Base-by-base conservation (phyloP, 257 asterid genomes). In the Leptodermis oblonga region DNA sequence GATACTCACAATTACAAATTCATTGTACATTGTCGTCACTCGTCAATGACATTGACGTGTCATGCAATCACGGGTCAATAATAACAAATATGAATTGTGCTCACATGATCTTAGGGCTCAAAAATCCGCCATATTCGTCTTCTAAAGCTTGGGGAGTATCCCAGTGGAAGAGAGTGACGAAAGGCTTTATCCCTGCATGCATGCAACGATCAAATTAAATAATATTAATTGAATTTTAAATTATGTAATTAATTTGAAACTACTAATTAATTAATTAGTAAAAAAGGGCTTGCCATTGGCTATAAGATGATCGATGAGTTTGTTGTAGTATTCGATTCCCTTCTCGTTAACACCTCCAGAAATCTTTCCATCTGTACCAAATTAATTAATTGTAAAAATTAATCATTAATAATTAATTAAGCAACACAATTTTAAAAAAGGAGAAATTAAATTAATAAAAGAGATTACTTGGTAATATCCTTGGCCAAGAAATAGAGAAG, bases 401-500 rank as follows among this genome's bases (percentile, higher is more conserved):
- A n/a, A n/a, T 39, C 7, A 39, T 39, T 39, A 10, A 39, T 39
- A 39, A 4, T 39, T 39, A 39, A 39, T 39, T 39, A 39, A 10
- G n/a, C n/a, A n/a, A n/a, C n/a, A n/a, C n/a, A n/a, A n/a, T n/a
- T n/a, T n/a, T 39, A 39, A 10, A 39, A 4, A 39, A 39, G 10
- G 43, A 4, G 10, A 39, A 39, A 39, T 39, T 4, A 39, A 39
- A 39, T 39, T 10, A 4, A 4, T 39, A 39, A 4, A 39, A 39
- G 43, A 10, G 43, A 49, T 64, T 73, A 86, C 89, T 78, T 51
- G 92, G 86, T 69, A 86, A 68, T n/a, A 84, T 72, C 36, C 87
- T 76, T 0, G 92, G 42, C 92, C 92, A 86, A 46, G 92, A 84
- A 67, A 84, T 77, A 11, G 92, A 86, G 52, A 86, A 64, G 68